Percentiles rank a stretch among this genome's conserved stretches.
Evolutionary conservation across 306 rosid species (phyloP).

Genomic region (Geum urbanum): DNA sequence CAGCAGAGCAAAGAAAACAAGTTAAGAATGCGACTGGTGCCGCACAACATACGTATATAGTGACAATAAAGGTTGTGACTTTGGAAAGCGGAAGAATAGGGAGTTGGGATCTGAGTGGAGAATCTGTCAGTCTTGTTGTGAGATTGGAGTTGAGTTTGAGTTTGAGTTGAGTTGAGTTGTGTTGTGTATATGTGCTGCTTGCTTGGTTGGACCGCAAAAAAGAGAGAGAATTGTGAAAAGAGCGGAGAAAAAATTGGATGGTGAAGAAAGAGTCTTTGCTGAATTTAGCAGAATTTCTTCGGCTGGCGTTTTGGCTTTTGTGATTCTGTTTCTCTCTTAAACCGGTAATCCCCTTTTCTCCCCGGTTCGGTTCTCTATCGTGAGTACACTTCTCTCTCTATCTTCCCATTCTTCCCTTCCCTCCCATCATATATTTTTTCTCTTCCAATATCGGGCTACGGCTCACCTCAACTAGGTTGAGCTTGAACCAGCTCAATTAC

Average conservation of each 20-base stretch:
- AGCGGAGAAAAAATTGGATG: conserved; percentile 38
- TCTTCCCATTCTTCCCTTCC: not conserved
- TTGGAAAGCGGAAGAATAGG: too few species aligned
- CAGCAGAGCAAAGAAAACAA: conserved; percentile 17
- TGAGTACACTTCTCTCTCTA: not conserved
- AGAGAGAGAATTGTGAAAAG: conserved; percentile 5
- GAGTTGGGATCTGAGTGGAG: not conserved
- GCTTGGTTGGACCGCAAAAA: not conserved
- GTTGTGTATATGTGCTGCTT: too few species aligned
- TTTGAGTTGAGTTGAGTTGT: too few species aligned
- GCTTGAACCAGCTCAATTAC: too few species aligned
- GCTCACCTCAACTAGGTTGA: too few species aligned
- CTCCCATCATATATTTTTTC: too few species aligned
- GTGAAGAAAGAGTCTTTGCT: conserved; percentile 39
- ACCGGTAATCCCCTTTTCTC: conserved; percentile 25
- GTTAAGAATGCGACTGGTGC: conserved; percentile 24
- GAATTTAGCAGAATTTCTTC: conserved; percentile 24
- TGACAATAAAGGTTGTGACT: too few species aligned
- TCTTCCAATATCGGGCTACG: too few species aligned
- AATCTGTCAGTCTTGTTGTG: conserved; percentile 10
- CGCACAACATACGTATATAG: not conserved
- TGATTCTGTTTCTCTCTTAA: conserved; percentile 14
- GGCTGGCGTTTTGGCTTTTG: conserved; percentile 25
- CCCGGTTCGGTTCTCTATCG: conserved; percentile 5
- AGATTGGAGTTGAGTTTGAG: conserved; percentile 2